Evolutionary conservation across 129 eudicot species (phyloP), one percentile per base, ranked within the genome.

Genomic region (Escallonia rubra): DNA sequence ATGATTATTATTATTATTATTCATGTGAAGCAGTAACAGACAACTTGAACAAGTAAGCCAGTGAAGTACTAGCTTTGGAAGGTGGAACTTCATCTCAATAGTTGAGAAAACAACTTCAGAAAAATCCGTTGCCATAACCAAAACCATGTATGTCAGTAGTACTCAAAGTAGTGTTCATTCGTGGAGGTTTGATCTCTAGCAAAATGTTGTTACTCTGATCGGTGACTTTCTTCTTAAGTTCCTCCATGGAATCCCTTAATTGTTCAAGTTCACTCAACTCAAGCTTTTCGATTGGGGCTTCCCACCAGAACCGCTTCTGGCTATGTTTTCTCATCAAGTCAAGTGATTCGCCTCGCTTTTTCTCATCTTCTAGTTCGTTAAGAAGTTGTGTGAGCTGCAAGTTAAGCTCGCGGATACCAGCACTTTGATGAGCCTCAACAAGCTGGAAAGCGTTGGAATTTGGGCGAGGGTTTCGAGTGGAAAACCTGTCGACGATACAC

Each of bases 231-330:
- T 73, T 85, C 61, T 79, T 81, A 8, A 85, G 79, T 50, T 79
- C 83, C 50, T 83, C 81, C 89, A 84, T 77, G 8, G 85, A 77
- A 5, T 78, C 85, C 77, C 69, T 80, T 14, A 84, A 39, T 58
- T 73, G 77, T 61, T 74, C 76, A 46, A 84, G 83, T 65, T 84
- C 89, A 56, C 74, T 53, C 43, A 77, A 54, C n/a, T 44, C 62
- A 10, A 84, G 59, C 10, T 74, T 62, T n/a, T 80, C 74, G 2
- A 84, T 64, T 0, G 89, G 89, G 4, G 80, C 78, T 69, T 84
- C 89, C 89, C 89, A 84, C 89, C 85, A 84, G 69, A 71, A 77
- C 62, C 70, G 89, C 63, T 69, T 66, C 34, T 76, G 81, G 62
- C 74, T 80, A 8, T 63, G 65, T 71, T 76, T 81, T 57, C 91